phyloP scores from a whole-genome alignment of 768 basidiomycete genomes.

The Albatrellus ellisii region DNA sequence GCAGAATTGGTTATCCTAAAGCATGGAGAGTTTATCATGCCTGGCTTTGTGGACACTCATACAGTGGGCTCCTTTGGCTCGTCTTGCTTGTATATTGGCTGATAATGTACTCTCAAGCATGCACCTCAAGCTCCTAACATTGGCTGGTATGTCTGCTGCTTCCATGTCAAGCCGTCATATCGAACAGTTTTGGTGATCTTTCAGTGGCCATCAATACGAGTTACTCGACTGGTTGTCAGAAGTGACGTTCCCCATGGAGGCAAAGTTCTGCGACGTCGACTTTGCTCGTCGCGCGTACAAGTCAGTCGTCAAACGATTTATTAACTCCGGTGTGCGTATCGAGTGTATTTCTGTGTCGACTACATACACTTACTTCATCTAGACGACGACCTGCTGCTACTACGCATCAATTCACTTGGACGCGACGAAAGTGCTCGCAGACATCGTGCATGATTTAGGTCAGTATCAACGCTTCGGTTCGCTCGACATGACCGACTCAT shows the following conservation, averaged over 20 bases:
- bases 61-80: constrained; percentile 50
- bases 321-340: constrained; percentile 61
- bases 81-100: not conserved
- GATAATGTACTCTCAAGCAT: constrained; percentile 32
- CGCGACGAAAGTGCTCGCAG: constrained; percentile 70
- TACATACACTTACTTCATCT: constrained; percentile 3
- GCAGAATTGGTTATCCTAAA: constrained; percentile 25
- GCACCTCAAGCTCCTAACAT: constrained; percentile 71
- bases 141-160: constrained; percentile 32
- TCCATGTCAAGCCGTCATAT: not conserved
- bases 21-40: constrained; percentile 55
- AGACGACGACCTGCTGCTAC: constrained; percentile 95
- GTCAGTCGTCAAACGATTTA: constrained; percentile 54
- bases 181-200: not conserved
- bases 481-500: not conserved
- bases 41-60: constrained; percentile 88
- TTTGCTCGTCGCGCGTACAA: constrained; percentile 64
- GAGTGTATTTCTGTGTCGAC: not conserved
- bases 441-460: constrained; percentile 55
- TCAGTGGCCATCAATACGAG: constrained; percentile 72
- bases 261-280: constrained; percentile 50
- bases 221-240: constrained; percentile 81
- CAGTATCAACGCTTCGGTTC: constrained; percentile 12
- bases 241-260: constrained; percentile 83
- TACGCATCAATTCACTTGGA: constrained; percentile 76